Conservation (phyloP, 192 early-diverging fungal genomes). For the Rhizophagus sp. region DNA sequence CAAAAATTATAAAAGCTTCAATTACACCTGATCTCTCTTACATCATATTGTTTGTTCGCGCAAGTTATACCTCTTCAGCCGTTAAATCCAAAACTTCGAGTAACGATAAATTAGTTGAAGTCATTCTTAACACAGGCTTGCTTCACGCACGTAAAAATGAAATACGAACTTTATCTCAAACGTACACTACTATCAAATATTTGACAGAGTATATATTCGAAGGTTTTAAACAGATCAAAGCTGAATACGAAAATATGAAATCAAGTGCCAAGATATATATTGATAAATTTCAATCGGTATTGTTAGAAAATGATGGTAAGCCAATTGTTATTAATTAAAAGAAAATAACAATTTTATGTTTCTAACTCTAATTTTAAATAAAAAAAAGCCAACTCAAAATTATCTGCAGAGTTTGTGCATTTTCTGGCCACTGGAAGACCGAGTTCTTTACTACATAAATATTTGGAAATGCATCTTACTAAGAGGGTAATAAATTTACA, state of each 20-base stretch:
- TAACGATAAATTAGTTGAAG: background rate
- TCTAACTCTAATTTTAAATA: background rate
- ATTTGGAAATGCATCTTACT: slow-evolving; percentile 13
- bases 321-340: background rate
- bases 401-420: slow-evolving; percentile 14
- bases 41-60: slow-evolving; percentile 13
- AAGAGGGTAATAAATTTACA: slow-evolving; percentile 4
- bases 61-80: background rate
- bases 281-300: slow-evolving; percentile 11
- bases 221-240: slow-evolving; percentile 19
- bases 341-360: background rate
- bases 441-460: slow-evolving; percentile 8
- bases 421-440: slow-evolving; percentile 29
- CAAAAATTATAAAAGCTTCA: slow-evolving; percentile 24
- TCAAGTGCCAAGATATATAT: background rate
- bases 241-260: slow-evolving; percentile 26
- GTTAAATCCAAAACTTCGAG: background rate
- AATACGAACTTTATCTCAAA: slow-evolving; percentile 30
- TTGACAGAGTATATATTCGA: slow-evolving; percentile 24
- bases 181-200: slow-evolving; percentile 26
- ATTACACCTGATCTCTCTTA: slow-evolving; percentile 30
- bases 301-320: slow-evolving; percentile 8
- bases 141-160: slow-evolving; percentile 30
- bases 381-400: slow-evolving; percentile 6
- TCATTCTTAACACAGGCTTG: slow-evolving; percentile 28